Base-by-base conservation (phyloP, 768 basidiomycete genomes). In the Steccherinum ochraceum region DNA sequence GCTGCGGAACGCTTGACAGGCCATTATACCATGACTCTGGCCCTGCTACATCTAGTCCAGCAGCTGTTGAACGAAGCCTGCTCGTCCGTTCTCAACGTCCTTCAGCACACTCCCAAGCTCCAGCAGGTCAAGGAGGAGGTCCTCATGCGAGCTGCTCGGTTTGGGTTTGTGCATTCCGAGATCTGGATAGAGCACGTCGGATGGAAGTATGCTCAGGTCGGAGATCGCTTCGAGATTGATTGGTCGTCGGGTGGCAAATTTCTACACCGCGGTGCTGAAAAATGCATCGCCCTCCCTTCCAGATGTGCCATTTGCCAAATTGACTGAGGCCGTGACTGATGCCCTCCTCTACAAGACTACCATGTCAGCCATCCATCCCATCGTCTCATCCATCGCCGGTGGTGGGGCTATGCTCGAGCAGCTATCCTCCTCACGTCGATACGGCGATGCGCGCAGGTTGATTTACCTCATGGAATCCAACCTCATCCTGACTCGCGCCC, bases 211-310 rank as follows among this genome's bases (percentile, higher is more conserved):
- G 72, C 73, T 3, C 84, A 86, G 50, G 72, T 93, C 12, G 84
- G 85, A 3, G 87, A 91, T 61, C 78, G 88, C 35, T 94, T 90
- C 60, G 87, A 91, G 69, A 85, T 97, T n/a, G n/a, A n/a, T n/a
- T 44, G 86, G 85, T 18, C 73, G 77, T 48, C 72, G 82, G 13
- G 72, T 92, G 21, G 76, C 81, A 10, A 71, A 73, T 5, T 70
- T 94, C 24, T 94, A 88, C 62, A 70, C 76, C 12, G 75, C 79
- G 39, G 76, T 93, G 12, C 64, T 95, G 42, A 72, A 77, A 45
- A 77, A 85, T 54, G 75, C 80, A 1, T 78, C 85, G 0, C 80
- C 80, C 0, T 63, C 71, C 2, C 52, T 80, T 46, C 69, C 69
- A 45, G 76, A 77, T 40, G 70, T 78, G 24, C 84, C 86, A 0